Evolutionary conservation across 2,329 filamentous ascomycete species (phyloP), one percentile per base, ranked within the genome.

Genomic region (Aspergillus hortae): DNA sequence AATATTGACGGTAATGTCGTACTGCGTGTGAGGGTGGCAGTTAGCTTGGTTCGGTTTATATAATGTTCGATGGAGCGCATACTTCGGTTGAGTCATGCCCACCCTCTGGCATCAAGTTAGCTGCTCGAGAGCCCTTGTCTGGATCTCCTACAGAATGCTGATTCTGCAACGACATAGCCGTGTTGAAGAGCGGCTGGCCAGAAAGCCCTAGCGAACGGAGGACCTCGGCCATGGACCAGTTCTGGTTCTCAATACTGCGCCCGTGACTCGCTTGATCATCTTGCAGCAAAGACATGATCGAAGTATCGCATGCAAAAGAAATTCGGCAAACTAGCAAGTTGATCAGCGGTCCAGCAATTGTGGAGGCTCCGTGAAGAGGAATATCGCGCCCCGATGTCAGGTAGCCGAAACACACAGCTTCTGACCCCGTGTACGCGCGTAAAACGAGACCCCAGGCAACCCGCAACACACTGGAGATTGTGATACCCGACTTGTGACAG

Each of bases 321-420:
- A 59, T n/a, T 23, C 46, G 43, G n/a, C 52, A 57, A 9, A 62
- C 46, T 12, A 62, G 46, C 27, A 62, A 44, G 30, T 62, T 62
- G 23, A 61, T 57, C 9, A 61, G 48, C 1, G 74, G 70, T 4
- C 73, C 74, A 25, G 73, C 62, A 15, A 74, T 70, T 36, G 65
- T 58, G 38, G 70, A 62, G 6, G 75, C 43, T 1, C 35, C 46
- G 12, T 30, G 64, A 15, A 75, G 59, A 10, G 67, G 62, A 12
- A 69, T 61, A 33, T 74, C 68, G 4, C 74, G 66, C 0, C 74
- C 73, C 32, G 67, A 67, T 11, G 71, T 63, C 3, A 71, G 72
- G 49, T 71, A 71, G 9, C 70, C 74, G 61, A 74, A 77, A 6
- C 70, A 53, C 3, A 74, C 67, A 44, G 72, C 65, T 27, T 73